A percentile compares a stretch with the other conserved stretches of the same genome.
These are phyloP conservation scores for Candida vartiovaarae DNA, from an alignment of 805 yeast genomes.

Conservation along the genomic window DNA sequence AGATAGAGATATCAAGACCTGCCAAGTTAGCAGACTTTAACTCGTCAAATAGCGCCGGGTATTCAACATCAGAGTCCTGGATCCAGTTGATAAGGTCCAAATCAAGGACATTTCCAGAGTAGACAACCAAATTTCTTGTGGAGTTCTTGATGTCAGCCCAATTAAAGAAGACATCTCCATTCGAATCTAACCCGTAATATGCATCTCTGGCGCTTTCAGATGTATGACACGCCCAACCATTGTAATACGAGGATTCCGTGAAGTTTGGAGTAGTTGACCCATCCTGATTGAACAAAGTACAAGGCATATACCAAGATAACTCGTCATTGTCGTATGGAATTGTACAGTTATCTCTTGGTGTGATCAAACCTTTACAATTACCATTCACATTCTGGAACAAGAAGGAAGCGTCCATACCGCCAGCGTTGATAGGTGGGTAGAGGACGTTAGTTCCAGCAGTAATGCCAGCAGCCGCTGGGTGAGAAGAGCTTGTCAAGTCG, in stretches of 20 bases:
- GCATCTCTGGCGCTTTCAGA: slow-evolving; percentile 58
- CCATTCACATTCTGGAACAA: slow-evolving; percentile 90
- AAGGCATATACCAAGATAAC: slow-evolving; percentile 96
- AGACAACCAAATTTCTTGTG: slow-evolving; percentile 74
- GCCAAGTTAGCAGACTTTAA: slow-evolving; percentile 47
- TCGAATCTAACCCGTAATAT: slow-evolving; percentile 49
- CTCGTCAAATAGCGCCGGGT: slow-evolving; percentile 65
- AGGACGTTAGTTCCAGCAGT: slow-evolving; percentile 61
- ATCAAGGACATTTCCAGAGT: slow-evolving; percentile 85
- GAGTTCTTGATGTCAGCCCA: slow-evolving; percentile 80
- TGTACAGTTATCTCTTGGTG: slow-evolving; percentile 57
- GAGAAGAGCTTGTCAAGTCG: slow-evolving; percentile 61
- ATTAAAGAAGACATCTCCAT: slow-evolving; percentile 76
- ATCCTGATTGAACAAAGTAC: slow-evolving; percentile 61
- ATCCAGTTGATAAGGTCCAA: slow-evolving; percentile 73
- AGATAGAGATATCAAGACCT: slow-evolving; percentile 78
- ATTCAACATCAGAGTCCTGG: slow-evolving; percentile 55
- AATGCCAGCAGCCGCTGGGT: slow-evolving; percentile 80
- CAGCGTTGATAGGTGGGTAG: slow-evolving; percentile 83
- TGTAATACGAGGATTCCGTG: slow-evolving; percentile 50
- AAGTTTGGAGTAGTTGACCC: slow-evolving; percentile 65
- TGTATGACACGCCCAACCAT: slow-evolving; percentile 92
- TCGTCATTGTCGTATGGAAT: slow-evolving; percentile 63
- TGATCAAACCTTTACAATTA: slow-evolving; percentile 73
- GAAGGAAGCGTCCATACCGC: slow-evolving; percentile 79